These are phyloP conservation scores for Fonsecaea pugnacius DNA, from an alignment of 2,329 filamentous ascomycete species.

Conservation along the genomic window DNA sequence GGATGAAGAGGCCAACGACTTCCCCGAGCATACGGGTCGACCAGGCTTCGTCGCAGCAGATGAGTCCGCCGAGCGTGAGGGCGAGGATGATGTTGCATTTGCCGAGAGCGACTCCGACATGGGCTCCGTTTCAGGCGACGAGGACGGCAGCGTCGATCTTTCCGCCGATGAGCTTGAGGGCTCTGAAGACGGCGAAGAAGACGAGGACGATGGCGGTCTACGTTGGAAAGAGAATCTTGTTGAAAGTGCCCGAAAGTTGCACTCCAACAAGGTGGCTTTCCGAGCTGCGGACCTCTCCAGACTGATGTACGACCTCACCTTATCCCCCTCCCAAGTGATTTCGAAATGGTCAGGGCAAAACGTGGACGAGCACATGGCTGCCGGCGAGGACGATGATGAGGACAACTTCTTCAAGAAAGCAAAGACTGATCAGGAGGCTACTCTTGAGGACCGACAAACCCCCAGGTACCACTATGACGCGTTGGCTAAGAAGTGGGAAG, in stretches of 20 bases:
- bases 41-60: conserved; percentile 47
- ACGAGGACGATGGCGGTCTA: conserved; percentile 67
- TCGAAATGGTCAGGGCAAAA: conserved; percentile 78
- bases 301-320: conserved; percentile 82
- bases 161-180: conserved; percentile 60
- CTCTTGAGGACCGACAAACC: conserved; percentile 75
- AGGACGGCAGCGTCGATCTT: conserved; percentile 57
- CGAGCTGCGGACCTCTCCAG: conserved; percentile 81
- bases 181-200: conserved; percentile 55
- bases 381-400: conserved; percentile 64
- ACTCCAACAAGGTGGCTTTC: conserved; percentile 72
- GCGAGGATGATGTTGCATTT: conserved; percentile 78
- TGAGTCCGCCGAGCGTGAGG: conserved; percentile 60
- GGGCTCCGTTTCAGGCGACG: conserved; percentile 75
- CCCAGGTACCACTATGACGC: conserved; percentile 79
- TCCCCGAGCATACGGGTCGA: conserved; percentile 51
- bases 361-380: conserved; percentile 60
- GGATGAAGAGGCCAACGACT: conserved; percentile 44
- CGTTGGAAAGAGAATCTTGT: conserved; percentile 89
- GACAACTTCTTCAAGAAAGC: conserved; percentile 68
- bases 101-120: conserved; percentile 97
- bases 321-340: conserved; percentile 76
- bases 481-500: conserved; percentile 82
- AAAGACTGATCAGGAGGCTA: conserved; percentile 53
- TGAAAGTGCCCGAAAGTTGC: conserved; percentile 72